phyloP scores from a whole-genome alignment of 352 stramenopile genomes.

The Thraustotheca clavata region DNA sequence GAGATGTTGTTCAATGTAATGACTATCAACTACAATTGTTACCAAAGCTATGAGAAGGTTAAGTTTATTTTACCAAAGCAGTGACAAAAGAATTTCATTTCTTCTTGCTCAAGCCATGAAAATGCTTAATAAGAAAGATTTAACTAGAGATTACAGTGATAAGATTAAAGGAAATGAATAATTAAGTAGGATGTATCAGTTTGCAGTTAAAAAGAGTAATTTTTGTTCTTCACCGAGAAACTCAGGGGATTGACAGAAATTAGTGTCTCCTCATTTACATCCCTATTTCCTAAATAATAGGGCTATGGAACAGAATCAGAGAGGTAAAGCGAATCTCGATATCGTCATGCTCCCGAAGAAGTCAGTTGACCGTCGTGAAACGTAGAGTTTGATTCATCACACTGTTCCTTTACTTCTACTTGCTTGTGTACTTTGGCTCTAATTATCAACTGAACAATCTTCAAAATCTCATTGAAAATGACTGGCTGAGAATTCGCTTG shows the following conservation, averaged over 20 bases:
- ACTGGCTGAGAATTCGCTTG: neutral
- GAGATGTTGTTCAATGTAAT: neutral
- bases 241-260: conserved; percentile 80
- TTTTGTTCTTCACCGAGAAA: conserved; percentile 55
- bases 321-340: conserved; percentile 45
- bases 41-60: too few species aligned
- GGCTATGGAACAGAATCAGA: conserved; percentile 15
- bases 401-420: conserved; percentile 40
- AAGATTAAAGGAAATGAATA: neutral
- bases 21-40: too few species aligned
- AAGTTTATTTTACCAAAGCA: too few species aligned
- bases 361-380: conserved; percentile 90
- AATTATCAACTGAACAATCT: conserved; percentile 11
- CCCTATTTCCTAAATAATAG: neutral
- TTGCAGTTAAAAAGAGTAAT: conserved; percentile 86
- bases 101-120: too few species aligned
- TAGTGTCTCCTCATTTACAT: conserved; percentile 55
- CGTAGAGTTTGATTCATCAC: conserved; percentile 83
- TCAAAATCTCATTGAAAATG: neutral
- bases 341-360: conserved; percentile 54
- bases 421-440: neutral
- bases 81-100: too few species aligned
- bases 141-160: too few species aligned
- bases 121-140: too few species aligned
- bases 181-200: conserved; percentile 32